Base-by-base conservation (phyloP, 768 basidiomycete genomes). In the Suillus subaureus region DNA sequence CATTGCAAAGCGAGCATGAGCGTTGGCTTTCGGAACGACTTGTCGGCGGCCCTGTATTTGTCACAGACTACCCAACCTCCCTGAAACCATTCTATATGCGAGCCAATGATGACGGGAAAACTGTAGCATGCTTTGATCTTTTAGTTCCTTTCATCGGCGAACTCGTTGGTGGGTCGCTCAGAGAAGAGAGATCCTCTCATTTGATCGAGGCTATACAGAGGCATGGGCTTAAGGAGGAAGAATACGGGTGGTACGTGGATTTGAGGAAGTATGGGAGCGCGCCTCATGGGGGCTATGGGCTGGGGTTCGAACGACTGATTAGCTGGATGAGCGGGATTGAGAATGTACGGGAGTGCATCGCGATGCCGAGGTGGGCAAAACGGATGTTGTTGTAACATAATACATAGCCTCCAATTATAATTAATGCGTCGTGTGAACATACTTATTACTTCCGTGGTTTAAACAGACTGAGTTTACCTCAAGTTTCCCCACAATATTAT, bases 31-130 rank as follows among this genome's bases (percentile, higher is more conserved):
- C 94, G 0, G 90, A 91, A 63, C 75, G 78, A 18, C 76, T 90
- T 60, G 79, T 89, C 61, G 74, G 80, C 31, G 91, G 91, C 0
- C 97, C 97, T 2, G 85, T 96, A 2, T 98, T 99, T 74, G 90
- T 99, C 62, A 93, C 89, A 16, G 89, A 97, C 74, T 99, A 99
- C 74, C 97, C 97, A 2, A 77, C 82, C 6, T 61, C 74, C 2
- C 75, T 94, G 67, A 99, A 99, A 77, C 96, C 97, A 9, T 99
- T 99, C 80, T 99, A 99, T 79, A 98, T 99, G 97, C 88, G 93
- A 42, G 74, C 74, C 49, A 94, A 93, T 71, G 80, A 78, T 63
- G 78, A 82, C 47, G 77, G 76, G 52, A 68, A 72, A 67, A 91
- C 93, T 0, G 94, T 94, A 4, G 94, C 90, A n/a, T 99, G 97